A percentile compares a stretch with the other conserved stretches of the same genome.
Conservation (phyloP, 2,329 filamentous ascomycete species). For the Lachnellula suecica region DNA sequence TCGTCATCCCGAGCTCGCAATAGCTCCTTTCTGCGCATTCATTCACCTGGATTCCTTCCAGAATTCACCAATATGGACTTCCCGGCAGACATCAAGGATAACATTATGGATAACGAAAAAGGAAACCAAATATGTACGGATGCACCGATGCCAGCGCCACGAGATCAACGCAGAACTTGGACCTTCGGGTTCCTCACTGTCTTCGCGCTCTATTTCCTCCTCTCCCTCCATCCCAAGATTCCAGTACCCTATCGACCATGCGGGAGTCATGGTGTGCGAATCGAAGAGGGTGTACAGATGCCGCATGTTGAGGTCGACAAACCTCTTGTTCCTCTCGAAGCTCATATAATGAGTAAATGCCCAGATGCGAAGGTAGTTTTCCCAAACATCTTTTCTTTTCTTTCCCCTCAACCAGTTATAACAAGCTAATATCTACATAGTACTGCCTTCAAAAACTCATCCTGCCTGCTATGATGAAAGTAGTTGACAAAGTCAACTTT, state of each 20-base stretch:
- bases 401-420: not conserved
- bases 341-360: constrained; percentile 97
- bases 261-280: not conserved
- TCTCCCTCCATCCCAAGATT: not conserved
- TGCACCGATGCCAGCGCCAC: constrained; percentile 12
- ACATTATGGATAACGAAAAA: constrained; percentile 19
- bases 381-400: too few species aligned
- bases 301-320: not conserved
- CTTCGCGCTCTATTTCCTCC: constrained; percentile 25
- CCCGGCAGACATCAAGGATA: constrained; percentile 11
- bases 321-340: constrained; percentile 72
- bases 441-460: constrained; percentile 80
- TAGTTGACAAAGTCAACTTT: constrained; percentile 86
- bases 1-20: too few species aligned
- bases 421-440: constrained; percentile 29
- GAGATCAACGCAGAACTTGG: constrained; percentile 16
- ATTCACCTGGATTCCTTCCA: not conserved
- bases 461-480: constrained; percentile 80
- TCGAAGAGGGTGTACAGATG: not conserved
- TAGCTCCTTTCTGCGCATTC: too few species aligned
- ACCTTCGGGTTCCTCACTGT: constrained; percentile 15
- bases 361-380: constrained; percentile 72
- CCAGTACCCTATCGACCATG: constrained; percentile 2
- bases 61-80: constrained; percentile 17
- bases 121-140: constrained; percentile 12